These are phyloP conservation scores for Dothideomycetes sp. DNA, from an alignment of 2,329 filamentous ascomycete species.

Conservation along the genomic window DNA sequence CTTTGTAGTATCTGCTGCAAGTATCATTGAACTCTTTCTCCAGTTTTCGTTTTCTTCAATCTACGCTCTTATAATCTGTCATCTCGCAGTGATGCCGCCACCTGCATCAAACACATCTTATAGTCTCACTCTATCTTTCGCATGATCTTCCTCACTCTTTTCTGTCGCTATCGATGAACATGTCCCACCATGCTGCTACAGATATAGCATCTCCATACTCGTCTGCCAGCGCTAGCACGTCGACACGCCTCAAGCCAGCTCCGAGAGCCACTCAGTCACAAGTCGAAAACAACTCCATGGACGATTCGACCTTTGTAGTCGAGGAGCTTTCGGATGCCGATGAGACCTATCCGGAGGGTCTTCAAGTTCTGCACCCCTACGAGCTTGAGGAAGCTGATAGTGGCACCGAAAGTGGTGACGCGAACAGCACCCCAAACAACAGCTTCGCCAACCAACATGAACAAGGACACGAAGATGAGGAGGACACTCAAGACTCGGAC, in stretches of 20 bases:
- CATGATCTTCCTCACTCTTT: background rate
- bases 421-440: no score
- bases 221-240: background rate
- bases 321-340: conserved; percentile 34
- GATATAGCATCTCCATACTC: background rate
- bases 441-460: background rate
- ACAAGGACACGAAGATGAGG: background rate
- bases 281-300: conserved; percentile 20
- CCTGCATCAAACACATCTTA: no score
- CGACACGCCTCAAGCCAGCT: no score
- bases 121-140: no score
- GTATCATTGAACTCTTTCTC: no score
- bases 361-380: conserved; percentile 36
- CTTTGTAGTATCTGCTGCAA: background rate
- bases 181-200: background rate
- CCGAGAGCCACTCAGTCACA: background rate
- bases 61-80: no score
- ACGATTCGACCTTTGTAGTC: conserved; percentile 31
- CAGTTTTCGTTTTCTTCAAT: no score
- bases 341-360: conserved; percentile 31
- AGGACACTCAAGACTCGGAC: conserved; percentile 1
- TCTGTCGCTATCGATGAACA: background rate
- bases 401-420: conserved; percentile 11
- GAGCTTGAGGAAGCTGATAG: conserved; percentile 33
- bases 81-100: no score